Evolutionary conservation across 495 filamentous ascomycete genomes (phyloP).

Genomic region (Lepraria neglecta): DNA sequence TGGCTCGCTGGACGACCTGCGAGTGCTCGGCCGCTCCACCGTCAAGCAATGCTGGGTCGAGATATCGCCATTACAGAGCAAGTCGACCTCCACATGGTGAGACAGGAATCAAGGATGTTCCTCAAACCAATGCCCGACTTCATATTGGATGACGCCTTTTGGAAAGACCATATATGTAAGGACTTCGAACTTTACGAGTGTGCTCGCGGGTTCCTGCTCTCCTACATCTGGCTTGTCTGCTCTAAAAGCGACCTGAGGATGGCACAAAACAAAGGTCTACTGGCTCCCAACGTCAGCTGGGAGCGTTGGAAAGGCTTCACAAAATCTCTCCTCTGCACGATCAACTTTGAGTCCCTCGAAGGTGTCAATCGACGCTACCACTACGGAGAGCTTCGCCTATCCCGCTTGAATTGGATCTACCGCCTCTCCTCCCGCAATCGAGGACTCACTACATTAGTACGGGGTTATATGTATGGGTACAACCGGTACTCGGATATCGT

Average conservation of each 20-base stretch:
- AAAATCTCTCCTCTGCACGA: conserved; percentile 1
- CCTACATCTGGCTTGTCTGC: conserved; percentile 20
- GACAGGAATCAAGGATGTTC: background rate
- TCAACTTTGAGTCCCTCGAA: background rate
- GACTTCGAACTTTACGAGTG: conserved; percentile 1
- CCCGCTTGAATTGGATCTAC: conserved; percentile 37
- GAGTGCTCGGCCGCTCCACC: conserved; percentile 43
- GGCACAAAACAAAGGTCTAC: conserved; percentile 13
- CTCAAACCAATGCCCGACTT: conserved; percentile 23
- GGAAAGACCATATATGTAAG: conserved; percentile 8
- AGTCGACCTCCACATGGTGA: conserved; percentile 34
- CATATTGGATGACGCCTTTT: conserved; percentile 7
- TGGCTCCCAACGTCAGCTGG: conserved; percentile 4
- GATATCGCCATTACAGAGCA: conserved; percentile 40
- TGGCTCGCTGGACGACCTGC: conserved; percentile 47
- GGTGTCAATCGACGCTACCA: conserved; percentile 34
- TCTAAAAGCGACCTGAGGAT: conserved; percentile 12
- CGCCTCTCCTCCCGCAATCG: conserved; percentile 4
- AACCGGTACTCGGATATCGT: conserved; percentile 35
- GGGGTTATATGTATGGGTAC: conserved; percentile 31
- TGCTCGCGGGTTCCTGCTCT: conserved; percentile 17
- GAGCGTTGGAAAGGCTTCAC: conserved; percentile 8
- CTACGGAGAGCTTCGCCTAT: conserved; percentile 40
- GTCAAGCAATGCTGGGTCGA: conserved; percentile 38
- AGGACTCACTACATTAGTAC: conserved; percentile 4